phyloP scores from a whole-genome alignment of 768 basidiomycete genomes.

The Coprinellus micaceus region DNA sequence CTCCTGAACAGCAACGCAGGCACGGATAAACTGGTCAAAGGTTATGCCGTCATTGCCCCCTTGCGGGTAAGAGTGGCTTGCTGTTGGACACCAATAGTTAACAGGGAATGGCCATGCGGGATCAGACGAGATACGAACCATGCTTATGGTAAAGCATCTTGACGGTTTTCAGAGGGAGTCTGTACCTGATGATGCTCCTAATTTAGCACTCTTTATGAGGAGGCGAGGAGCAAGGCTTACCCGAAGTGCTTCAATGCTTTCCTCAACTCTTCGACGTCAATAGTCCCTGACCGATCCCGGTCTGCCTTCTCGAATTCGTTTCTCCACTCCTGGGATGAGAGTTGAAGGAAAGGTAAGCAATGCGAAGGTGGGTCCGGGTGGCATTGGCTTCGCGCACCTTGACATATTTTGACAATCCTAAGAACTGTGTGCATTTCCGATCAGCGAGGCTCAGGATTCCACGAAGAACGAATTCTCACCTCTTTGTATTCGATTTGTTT shows the following conservation, averaged over 20 bases:
- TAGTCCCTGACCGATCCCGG: background rate
- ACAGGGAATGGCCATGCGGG: too few species aligned
- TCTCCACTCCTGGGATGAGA: background rate
- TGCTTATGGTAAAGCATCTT: background rate
- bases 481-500: background rate
- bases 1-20: background rate
- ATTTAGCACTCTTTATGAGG: background rate
- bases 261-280: background rate
- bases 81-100: background rate
- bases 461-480: too few species aligned
- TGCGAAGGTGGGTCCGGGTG: too few species aligned
- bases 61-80: background rate
- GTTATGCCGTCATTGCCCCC: background rate
- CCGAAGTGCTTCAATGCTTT: background rate
- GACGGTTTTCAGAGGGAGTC: background rate
- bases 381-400: background rate
- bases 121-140: background rate
- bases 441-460: background rate
- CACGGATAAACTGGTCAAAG: background rate
- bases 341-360: background rate
- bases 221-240: background rate
- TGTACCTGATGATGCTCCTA: background rate
- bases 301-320: background rate
- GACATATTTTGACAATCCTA: background rate
- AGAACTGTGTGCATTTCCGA: background rate